These are phyloP conservation scores for Colletotrichum agaves DNA, from an alignment of 2,329 filamentous ascomycete genomes.

Conservation along the genomic window DNA sequence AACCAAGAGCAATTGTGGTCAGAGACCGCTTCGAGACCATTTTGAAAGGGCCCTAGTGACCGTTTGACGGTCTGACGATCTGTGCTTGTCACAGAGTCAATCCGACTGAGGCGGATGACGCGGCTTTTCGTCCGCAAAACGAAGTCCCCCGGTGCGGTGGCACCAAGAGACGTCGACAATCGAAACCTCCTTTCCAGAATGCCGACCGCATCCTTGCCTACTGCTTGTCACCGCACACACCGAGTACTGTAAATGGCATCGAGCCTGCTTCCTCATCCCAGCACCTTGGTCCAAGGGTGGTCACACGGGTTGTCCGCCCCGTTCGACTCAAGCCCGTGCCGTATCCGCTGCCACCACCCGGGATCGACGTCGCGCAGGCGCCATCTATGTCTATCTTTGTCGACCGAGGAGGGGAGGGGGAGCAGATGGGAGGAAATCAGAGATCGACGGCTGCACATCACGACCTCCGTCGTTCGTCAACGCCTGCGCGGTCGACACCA, in stretches of 20 bases:
- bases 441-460: conserved; percentile 1
- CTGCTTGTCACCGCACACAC: conserved; percentile 11
- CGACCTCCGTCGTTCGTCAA: conserved; percentile 4
- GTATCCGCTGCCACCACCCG: conserved; percentile 20
- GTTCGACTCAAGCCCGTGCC: conserved; percentile 17
- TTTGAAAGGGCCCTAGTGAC: neutral
- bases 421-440: conserved; percentile 3
- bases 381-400: conserved; percentile 18
- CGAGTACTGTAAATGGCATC: conserved; percentile 1
- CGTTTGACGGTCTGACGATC: neutral
- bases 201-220: neutral
- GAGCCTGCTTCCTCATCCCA: conserved; percentile 19
- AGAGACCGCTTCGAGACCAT: neutral
- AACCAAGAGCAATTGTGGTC: neutral
- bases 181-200: neutral
- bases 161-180: conserved; percentile 18
- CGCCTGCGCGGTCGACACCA: conserved; percentile 15
- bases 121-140: conserved; percentile 3
- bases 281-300: conserved; percentile 25
- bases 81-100: neutral
- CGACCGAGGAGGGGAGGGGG: neutral
- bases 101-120: neutral
- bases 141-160: neutral
- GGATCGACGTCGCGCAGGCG: conserved; percentile 18
- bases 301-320: conserved; percentile 15